Base-by-base conservation (phyloP, 2,329 filamentous ascomycete genomes). In the Hypoxylon sp. region DNA sequence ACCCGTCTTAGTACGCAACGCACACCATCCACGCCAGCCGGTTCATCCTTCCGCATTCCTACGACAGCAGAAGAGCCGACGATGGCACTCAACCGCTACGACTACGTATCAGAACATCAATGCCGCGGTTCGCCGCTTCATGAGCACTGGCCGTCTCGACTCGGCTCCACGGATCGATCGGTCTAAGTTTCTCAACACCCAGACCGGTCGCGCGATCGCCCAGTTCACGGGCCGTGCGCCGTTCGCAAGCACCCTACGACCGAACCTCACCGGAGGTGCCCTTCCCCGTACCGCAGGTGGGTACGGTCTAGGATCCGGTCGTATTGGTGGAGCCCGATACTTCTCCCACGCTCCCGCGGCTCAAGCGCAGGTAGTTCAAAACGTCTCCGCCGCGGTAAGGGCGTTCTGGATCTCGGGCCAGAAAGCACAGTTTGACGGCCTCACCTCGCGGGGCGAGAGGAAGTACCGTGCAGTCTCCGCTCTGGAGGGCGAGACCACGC, bases 361-460 rank as follows among this genome's bases (percentile, higher is more conserved):
- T 6, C 94, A 94, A 42, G 94, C 94, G 0, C 93, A 98, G 79
- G 94, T 98, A 51, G 88, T 98, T 56, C 92, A 96, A 80, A 97
- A 97, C 80, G 95, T 98, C n/a, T 97, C 94, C 11, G 91, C 94
- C 74, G 96, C 94, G 4, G 91, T 98, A 76, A 90, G 96, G 59
- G 94, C 94, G 11, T 98, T 99, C 81, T 91, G 93, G 82, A 86
- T 97, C n/a, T 94, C 92, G 0, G 96, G 96, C 0, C 90, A 97
- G 76, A 96, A 94, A 79, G 91, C 92, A 9, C 92, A 92, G 64
- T 98, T 94, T 74, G 92, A 97, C 78, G 95, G 95, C 11, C 79
- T 91, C 47, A 90, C 91, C 60, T 81, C 88, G 14, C 89, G 86
- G 10, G 94, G 94, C 48, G 90, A 94, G 80, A 92, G 92, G 81